phyloP scores from a whole-genome alignment of 2,329 filamentous ascomycete species.

The Apiospora saccharicola region DNA sequence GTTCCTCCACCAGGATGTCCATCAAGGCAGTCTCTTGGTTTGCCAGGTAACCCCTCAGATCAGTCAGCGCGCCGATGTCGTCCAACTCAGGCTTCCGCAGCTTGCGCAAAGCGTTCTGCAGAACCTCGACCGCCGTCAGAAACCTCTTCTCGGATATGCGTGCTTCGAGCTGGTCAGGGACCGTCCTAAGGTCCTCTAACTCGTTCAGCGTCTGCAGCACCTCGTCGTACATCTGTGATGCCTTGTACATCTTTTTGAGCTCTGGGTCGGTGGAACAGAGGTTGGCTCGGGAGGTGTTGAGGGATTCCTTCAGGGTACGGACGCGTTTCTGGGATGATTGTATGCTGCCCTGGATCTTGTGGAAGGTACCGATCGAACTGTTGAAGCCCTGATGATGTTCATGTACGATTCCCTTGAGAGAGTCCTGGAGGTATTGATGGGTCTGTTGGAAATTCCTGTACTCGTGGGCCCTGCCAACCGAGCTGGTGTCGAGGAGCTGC shows the following conservation, averaged over 20 bases:
- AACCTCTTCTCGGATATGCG: slow-evolving; percentile 97
- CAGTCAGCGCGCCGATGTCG: slow-evolving; percentile 85
- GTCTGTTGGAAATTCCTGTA: slow-evolving; percentile 85
- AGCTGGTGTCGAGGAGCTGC: slow-evolving; percentile 92
- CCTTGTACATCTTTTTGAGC: slow-evolving; percentile 85
- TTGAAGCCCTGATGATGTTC: slow-evolving; percentile 99
- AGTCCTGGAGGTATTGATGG: slow-evolving; percentile 88
- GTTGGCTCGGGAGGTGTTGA: slow-evolving; percentile 80
- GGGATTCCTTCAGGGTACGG: slow-evolving; percentile 80
- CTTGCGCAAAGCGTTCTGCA: slow-evolving; percentile 85
- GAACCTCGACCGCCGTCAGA: slow-evolving; percentile 86
- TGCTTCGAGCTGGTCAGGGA: slow-evolving; percentile 92
- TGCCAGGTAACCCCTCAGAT: slow-evolving; percentile 85
- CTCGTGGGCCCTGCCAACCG: slow-evolving; percentile 88
- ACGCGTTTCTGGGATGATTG: slow-evolving; percentile 87
- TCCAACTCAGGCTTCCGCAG: slow-evolving; percentile 89
- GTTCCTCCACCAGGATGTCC: slow-evolving; percentile 95
- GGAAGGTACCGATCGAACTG: slow-evolving; percentile 97
- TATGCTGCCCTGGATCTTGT: slow-evolving; percentile 96
- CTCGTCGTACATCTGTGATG: slow-evolving; percentile 89
- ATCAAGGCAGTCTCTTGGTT: slow-evolving; percentile 93
- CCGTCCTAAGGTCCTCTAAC: slow-evolving; percentile 85
- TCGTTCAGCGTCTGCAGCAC: slow-evolving; percentile 84
- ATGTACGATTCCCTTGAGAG: slow-evolving; percentile 93
- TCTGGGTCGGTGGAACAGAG: slow-evolving; percentile 89